Base-by-base conservation (phyloP, 2,329 filamentous ascomycete genomes). In the Neoarthrinium moseri region DNA sequence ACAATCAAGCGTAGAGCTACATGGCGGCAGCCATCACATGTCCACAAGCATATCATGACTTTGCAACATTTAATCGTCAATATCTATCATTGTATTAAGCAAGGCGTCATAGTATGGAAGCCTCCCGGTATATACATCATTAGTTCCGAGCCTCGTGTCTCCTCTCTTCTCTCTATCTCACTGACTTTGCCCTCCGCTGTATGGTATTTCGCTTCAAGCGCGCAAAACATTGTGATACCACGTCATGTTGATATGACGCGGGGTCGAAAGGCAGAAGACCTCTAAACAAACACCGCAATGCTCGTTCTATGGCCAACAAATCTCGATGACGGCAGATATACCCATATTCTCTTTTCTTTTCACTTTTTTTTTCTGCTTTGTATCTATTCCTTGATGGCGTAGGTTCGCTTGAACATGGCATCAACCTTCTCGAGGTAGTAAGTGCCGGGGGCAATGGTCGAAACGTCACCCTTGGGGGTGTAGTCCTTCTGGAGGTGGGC, bases 401-500 rank as follows among this genome's bases (percentile, higher is more conserved):
- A 94, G 64, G 80, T 80, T 60, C 89, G 82, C 74, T 87, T 84
- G 84, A 89, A 94, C 87, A 90, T 90, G 58, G 89, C 87, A 62
- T 94, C 88, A 38, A 94, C 80, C 66, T 85, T 83, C 62, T 81
- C 82, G 48, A 94, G 78, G 73, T 91, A 94, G 75, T 92, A 94
- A 18, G 83, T 83, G 48, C 83, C 85, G 49, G 78, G 70, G 50
- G 66, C 64, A 47, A 94, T 78, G 56, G 80, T 87, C 36, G 87
- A 85, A 22, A 76, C 62, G 43, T 82, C 82, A 47, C 89, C 89
- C 59, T 76, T 68, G 51, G 89, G 89, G 53, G 74, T 81, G 72
- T 81, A 94, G 73, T 82, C 73, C 76, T 91, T 92, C 75, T 91
- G 80, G 54, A 92, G 75, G 67, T 94, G 89, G 45, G 88, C 89